These are phyloP conservation scores for Ophiostoma quercus DNA, from an alignment of 2,329 filamentous ascomycete species.

Conservation along the genomic window DNA sequence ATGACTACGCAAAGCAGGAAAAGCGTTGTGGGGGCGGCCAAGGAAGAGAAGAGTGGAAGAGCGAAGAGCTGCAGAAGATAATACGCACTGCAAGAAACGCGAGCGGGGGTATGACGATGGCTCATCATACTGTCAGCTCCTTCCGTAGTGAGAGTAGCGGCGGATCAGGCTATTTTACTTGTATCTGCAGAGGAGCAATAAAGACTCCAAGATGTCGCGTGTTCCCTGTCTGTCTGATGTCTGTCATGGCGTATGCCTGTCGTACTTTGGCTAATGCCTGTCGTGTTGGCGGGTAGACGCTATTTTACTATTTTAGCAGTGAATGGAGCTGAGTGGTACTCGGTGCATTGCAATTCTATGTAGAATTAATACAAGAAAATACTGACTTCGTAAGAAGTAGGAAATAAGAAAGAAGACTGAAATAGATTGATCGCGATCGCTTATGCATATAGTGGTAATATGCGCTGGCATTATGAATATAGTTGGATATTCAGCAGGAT, in stretches of 20 bases:
- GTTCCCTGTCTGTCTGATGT: constrained; percentile 1
- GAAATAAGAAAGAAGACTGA: not conserved
- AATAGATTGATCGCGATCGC: not conserved
- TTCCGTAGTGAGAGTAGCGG: not conserved
- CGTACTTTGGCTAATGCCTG: not conserved
- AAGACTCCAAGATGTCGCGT: not conserved
- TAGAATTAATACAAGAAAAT: not conserved
- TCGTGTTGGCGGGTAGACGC: not conserved
- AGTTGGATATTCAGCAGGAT: not conserved
- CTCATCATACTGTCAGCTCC: not conserved
- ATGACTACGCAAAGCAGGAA: not conserved
- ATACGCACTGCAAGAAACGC: not conserved
- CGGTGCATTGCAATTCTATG: not conserved
- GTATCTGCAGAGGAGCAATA: not conserved
- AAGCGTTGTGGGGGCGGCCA: not conserved
- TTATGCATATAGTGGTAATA: not conserved
- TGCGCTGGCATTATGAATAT: not conserved
- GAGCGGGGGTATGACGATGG: not conserved
- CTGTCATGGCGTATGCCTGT: not conserved
- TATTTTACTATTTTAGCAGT: not conserved
- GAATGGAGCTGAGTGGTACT: not conserved
- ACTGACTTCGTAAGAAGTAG: not conserved
- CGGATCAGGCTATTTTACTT: not conserved
- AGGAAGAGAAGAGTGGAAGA: not conserved
- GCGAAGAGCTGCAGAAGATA: not conserved